Evolutionary conservation across 768 basidiomycete species (phyloP), one percentile per base, ranked within the genome.

Genomic region (Artomyces pyxidatus): DNA sequence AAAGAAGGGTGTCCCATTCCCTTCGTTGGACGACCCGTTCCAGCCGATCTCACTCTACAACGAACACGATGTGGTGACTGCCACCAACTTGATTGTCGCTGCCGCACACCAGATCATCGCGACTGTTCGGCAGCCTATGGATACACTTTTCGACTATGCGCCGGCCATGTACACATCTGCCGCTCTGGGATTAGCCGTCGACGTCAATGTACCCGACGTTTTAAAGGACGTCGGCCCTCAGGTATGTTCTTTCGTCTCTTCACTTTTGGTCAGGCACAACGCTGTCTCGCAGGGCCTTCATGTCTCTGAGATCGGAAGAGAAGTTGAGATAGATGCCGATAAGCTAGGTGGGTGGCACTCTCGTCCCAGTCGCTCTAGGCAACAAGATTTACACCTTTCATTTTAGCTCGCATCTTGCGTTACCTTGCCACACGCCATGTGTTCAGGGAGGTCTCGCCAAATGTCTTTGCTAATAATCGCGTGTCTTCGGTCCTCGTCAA

Each of bases 391-490:
- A n/a, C n/a, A n/a, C 14, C 14, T 10, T 23, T 49, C 28, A n/a
- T n/a, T n/a, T n/a, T 45, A 71, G 68, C 59, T 19, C 68, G 70
- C 12, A 56, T 68, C 44, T 51, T 74, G 7, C 66, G 71, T 22
- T 64, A 62, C 35, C 64, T 72, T 8, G 68, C 68, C 8, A 66
- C 63, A 1, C 59, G 65, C 42, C 69, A 72, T 49, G 56, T 73
- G 47, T 73, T 69, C 51, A 56, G 52, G 21, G 72, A 72, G 45
- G 51, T 69, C 14, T 47, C 43, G 17, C 68, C 68, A 1, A 55
- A 71, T 49, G 61, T 67, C 6, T 74, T 69, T 47, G 61, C 67
- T 2, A 66, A 70, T 49, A 74, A 66, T 41, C 65, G 68, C 7
- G 58, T 65, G 12, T 71, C 71, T 3, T 61, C 63, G 8, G 47